Evolutionary conservation across 306 rosid genomes (phyloP).

Genomic region (Ormosia semicastrata): DNA sequence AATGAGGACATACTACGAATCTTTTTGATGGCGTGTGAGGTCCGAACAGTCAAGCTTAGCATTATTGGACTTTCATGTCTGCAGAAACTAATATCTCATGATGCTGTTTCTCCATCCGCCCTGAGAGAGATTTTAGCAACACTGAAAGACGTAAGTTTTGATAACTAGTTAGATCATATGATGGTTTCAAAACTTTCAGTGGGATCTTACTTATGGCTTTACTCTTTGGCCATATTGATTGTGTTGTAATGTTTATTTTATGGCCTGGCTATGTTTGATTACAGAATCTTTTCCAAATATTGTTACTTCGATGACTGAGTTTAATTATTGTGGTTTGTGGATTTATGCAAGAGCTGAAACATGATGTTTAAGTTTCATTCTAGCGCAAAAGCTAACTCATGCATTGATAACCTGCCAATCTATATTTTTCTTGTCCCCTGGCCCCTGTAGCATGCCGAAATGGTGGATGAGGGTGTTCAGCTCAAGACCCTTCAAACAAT

Average conservation of each 20-base stretch:
- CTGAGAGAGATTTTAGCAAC: conserved; percentile 78
- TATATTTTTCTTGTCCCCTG: conserved; percentile 25
- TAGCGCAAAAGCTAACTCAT: conserved; percentile 5
- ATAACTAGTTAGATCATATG: neutral
- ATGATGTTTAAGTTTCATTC: conserved; percentile 6
- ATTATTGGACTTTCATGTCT: conserved; percentile 91
- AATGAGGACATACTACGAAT: conserved; percentile 89
- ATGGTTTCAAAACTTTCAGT: conserved; percentile 1
- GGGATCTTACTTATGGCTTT: conserved; percentile 9
- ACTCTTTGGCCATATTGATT: neutral
- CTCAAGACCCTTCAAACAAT: conserved; percentile 96
- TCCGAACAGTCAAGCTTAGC: conserved; percentile 81
- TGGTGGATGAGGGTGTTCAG: conserved; percentile 87
- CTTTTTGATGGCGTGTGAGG: conserved; percentile 91
- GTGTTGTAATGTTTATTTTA: neutral
- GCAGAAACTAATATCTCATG: conserved; percentile 91
- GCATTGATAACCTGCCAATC: conserved; percentile 18
- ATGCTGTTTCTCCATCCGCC: conserved; percentile 81
- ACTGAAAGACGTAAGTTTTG: conserved; percentile 78
- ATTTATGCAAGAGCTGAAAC: conserved; percentile 20
- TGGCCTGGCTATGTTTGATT: conserved; percentile 18
- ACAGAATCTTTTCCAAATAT: neutral
- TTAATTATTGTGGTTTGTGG: neutral
- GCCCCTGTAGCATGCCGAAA: conserved; percentile 86
- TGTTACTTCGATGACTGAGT: conserved; percentile 16